Evolutionary conservation across 768 basidiomycete genomes (phyloP).

Genomic region (Tubosaeta sp.): DNA sequence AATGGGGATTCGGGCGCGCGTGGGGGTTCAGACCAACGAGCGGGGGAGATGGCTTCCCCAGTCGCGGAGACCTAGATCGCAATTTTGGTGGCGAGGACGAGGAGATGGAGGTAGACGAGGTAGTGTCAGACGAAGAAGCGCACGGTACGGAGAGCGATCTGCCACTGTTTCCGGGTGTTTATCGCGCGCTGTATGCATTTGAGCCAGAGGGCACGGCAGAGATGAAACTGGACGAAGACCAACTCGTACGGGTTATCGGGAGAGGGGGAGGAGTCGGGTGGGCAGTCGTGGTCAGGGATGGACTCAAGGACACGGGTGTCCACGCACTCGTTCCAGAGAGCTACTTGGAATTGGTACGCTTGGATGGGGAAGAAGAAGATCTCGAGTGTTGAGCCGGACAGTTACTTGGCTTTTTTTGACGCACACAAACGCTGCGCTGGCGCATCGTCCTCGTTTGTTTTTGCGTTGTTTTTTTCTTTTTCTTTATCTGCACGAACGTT

Average conservation of each 20-base stretch:
- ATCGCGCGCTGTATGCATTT: conserved; percentile 75
- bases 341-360: conserved; percentile 58
- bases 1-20: conserved; percentile 38
- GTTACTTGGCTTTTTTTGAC: background rate
- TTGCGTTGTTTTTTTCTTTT: background rate
- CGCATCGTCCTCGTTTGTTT: conserved; percentile 1
- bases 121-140: conserved; percentile 12
- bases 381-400: background rate
- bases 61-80: conserved; percentile 40
- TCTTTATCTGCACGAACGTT: background rate
- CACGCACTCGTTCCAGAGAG: conserved; percentile 80
- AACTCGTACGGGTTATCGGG: conserved; percentile 59
- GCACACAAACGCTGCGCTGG: conserved; percentile 10
- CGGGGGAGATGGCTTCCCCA: conserved; percentile 28
- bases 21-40: conserved; percentile 30
- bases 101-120: conserved; percentile 34
- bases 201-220: conserved; percentile 79
- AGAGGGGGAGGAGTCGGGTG: conserved; percentile 77
- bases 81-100: conserved; percentile 41
- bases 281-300: conserved; percentile 60
- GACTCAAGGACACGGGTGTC: conserved; percentile 32
- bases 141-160: conserved; percentile 24
- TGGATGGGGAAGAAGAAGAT: conserved; percentile 27
- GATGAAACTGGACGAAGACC: conserved; percentile 76
- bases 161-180: conserved; percentile 62